Conservation (phyloP, 805 yeast genomes). For the Torulaspora microellipsoides region DNA sequence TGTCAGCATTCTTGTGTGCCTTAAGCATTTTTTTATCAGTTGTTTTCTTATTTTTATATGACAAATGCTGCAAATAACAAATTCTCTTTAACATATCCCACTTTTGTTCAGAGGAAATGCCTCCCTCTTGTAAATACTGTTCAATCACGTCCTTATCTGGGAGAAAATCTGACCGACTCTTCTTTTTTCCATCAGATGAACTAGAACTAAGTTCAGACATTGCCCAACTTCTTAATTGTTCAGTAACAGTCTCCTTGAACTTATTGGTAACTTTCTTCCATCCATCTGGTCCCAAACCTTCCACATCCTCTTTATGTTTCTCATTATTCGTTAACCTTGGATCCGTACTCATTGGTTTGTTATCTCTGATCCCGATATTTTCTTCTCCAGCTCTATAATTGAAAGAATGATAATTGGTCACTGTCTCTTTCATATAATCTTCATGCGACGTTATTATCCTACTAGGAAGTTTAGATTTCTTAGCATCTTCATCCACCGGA, state of each 20-base stretch:
- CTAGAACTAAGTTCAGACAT: slow-evolving; percentile 36
- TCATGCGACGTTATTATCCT: neutral
- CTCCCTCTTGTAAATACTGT: slow-evolving; percentile 49
- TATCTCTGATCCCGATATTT: slow-evolving; percentile 78
- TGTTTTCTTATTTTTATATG: slow-evolving; percentile 46
- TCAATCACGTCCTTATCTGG: slow-evolving; percentile 57
- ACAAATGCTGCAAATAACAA: slow-evolving; percentile 62
- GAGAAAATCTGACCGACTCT: slow-evolving; percentile 34
- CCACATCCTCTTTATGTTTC: slow-evolving; percentile 67
- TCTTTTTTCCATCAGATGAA: slow-evolving; percentile 32
- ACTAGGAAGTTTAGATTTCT: slow-evolving; percentile 13
- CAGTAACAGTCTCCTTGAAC: slow-evolving; percentile 50
- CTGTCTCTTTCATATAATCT: neutral
- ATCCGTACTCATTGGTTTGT: slow-evolving; percentile 75
- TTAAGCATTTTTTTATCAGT: slow-evolving; percentile 36
- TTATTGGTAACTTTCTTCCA: slow-evolving; percentile 44
- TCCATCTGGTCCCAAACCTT: slow-evolving; percentile 70
- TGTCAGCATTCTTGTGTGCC: slow-evolving; percentile 21
- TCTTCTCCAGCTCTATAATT: slow-evolving; percentile 87
- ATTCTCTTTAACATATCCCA: slow-evolving; percentile 70
- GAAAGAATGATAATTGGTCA: slow-evolving; percentile 49
- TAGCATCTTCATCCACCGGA: neutral
- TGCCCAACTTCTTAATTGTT: slow-evolving; percentile 55
- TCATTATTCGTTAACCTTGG: slow-evolving; percentile 67
- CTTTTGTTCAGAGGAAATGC: slow-evolving; percentile 49